Percentiles rank a stretch among this genome's conserved stretches.
Evolutionary conservation across 352 stramenopile species (phyloP).

Genomic region (Phytopythium chamaehyphon): DNA sequence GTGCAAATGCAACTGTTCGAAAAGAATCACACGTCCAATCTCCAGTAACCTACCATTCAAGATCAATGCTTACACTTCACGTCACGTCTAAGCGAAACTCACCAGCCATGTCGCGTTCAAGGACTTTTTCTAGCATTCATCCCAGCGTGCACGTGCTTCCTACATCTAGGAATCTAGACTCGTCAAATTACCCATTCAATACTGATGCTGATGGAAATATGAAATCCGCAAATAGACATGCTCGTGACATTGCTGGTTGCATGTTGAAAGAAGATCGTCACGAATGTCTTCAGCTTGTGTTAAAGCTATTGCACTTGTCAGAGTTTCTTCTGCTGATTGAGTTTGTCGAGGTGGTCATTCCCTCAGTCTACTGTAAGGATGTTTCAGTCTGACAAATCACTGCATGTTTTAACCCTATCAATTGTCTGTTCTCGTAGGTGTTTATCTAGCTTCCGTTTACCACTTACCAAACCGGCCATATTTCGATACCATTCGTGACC

Average conservation of each 20-base stretch:
- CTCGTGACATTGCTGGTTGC: not conserved
- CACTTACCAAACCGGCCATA: conserved; percentile 16
- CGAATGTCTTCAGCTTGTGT: conserved; percentile 9
- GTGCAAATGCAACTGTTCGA: not conserved
- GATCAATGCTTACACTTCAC: too few relatives aligned
- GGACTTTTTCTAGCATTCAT: too few relatives aligned
- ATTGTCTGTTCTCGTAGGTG: too few relatives aligned
- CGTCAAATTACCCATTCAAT: too few relatives aligned
- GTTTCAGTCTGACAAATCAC: too few relatives aligned
- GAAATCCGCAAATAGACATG: not conserved
- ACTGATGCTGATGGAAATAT: not conserved
- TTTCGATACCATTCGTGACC: conserved; percentile 12
- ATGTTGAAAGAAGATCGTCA: conserved; percentile 8
- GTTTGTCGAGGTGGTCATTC: conserved; percentile 19
- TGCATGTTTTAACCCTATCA: too few relatives aligned
- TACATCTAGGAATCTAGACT: too few relatives aligned
- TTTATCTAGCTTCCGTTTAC: conserved; percentile 5
- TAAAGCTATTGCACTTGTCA: conserved; percentile 15
- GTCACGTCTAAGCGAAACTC: too few relatives aligned
- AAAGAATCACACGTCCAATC: not conserved
- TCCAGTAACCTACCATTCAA: not conserved
- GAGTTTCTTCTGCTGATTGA: conserved; percentile 23
- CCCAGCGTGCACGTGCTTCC: too few relatives aligned
- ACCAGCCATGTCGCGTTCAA: too few relatives aligned
- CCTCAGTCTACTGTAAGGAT: conserved; percentile 13